Percentiles rank a stretch among this genome's conserved stretches.
These are phyloP conservation scores for Pulveroboletus sp. DNA, from an alignment of 768 basidiomycete genomes.

Conservation along the genomic window DNA sequence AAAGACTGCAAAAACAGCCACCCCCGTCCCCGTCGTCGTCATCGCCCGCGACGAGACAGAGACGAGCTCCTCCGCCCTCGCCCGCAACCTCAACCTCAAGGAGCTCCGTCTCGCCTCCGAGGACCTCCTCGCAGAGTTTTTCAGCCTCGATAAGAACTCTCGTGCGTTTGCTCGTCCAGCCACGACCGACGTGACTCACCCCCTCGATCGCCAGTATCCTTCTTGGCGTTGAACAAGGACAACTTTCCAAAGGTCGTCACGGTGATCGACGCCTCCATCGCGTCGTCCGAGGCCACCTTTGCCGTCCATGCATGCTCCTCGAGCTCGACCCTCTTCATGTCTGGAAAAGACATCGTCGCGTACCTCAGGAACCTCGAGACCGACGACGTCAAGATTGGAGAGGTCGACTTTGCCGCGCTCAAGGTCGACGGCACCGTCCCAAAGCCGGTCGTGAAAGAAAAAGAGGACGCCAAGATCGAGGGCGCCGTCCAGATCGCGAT, in stretches of 20 bases:
- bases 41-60: slow-evolving; percentile 85
- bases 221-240: slow-evolving; percentile 61
- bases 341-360: slow-evolving; percentile 66
- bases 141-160: slow-evolving; percentile 80
- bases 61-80: slow-evolving; percentile 70
- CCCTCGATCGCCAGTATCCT: slow-evolving; percentile 59
- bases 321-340: slow-evolving; percentile 69
- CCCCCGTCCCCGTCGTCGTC: slow-evolving; percentile 80
- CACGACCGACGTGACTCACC: not conserved
- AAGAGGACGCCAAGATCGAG: slow-evolving; percentile 78
- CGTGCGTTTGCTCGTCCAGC: slow-evolving; percentile 44
- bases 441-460: slow-evolving; percentile 47
- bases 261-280: slow-evolving; percentile 76
- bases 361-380: slow-evolving; percentile 74
- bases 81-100: slow-evolving; percentile 78
- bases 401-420: slow-evolving; percentile 68
- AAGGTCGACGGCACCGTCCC: slow-evolving; percentile 42
- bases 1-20: slow-evolving; percentile 87
- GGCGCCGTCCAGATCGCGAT: slow-evolving; percentile 90
- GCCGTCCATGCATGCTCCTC: slow-evolving; percentile 77
- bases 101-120: slow-evolving; percentile 83
- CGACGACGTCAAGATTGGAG: slow-evolving; percentile 57
- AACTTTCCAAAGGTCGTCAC: slow-evolving; percentile 70
- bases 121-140: slow-evolving; percentile 83
- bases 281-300: slow-evolving; percentile 55